Conservation (phyloP, 306 rosid genomes). For the Dalbergia cultrata region DNA sequence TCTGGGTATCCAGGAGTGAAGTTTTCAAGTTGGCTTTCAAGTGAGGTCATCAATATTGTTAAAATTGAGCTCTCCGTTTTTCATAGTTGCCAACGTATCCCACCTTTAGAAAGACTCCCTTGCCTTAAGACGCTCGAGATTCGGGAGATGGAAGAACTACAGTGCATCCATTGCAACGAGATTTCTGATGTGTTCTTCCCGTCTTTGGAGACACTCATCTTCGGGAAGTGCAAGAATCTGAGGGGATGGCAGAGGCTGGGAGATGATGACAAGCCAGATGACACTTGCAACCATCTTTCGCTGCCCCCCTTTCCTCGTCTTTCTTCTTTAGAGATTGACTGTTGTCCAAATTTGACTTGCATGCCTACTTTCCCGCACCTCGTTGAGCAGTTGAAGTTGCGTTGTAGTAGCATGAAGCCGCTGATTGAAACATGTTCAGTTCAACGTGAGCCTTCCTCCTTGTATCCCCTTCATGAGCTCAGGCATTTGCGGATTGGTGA, state of each 20-base stretch:
- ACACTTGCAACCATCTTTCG: background rate
- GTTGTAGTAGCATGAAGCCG: background rate
- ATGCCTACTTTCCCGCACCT: background rate
- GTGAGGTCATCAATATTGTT: background rate
- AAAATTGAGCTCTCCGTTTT: accelerated
- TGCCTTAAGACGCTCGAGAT: background rate
- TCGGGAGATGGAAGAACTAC: accelerated
- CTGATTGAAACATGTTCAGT: background rate
- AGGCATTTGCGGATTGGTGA: background rate
- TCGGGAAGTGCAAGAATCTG: background rate
- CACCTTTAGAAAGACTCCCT: slow-evolving; percentile 28
- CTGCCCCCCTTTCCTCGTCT: background rate
- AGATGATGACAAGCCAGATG: background rate
- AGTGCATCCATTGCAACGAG: slow-evolving; percentile 2
- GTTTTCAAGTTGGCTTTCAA: slow-evolving; percentile 34
- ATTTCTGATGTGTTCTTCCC: slow-evolving; percentile 28
- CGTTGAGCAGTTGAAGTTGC: background rate
- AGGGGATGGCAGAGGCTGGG: slow-evolving; percentile 44
- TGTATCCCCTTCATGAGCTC: background rate
- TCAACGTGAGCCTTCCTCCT: background rate
- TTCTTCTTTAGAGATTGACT: background rate
- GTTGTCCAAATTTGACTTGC: background rate
- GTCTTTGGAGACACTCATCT: slow-evolving; percentile 1
- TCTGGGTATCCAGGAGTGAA: background rate
- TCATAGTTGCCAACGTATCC: background rate